Percentiles rank a stretch among this genome's conserved stretches.
phyloP scores from a whole-genome alignment of 2,329 filamentous ascomycete genomes.

The Podosphaera fusca region DNA sequence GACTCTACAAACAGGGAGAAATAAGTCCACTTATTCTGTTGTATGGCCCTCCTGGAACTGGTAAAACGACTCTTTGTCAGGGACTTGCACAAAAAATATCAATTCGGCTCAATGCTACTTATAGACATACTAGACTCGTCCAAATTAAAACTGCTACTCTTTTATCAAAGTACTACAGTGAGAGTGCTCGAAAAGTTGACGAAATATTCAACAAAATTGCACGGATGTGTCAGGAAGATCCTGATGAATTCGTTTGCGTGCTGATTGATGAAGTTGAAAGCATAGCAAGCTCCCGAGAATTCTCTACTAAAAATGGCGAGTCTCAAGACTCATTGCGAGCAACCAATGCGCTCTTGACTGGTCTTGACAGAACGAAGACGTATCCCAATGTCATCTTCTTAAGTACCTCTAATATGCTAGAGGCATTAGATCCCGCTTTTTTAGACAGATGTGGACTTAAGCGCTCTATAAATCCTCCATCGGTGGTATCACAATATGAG shows the following conservation, averaged over 20 bases:
- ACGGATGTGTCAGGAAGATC: conserved; percentile 8
- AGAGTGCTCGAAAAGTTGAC: conserved; percentile 21
- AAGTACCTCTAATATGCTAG: conserved; percentile 14
- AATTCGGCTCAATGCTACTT: conserved; percentile 20
- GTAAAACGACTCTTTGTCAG: conserved; percentile 90
- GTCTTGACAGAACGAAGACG: conserved; percentile 10
- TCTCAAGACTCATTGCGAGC: conserved; percentile 14
- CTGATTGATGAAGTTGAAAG: conserved; percentile 17
- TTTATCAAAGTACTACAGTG: conserved; percentile 25
- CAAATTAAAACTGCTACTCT: conserved; percentile 23
- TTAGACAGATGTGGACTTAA: conserved; percentile 12
- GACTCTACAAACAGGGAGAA: conserved; percentile 67
- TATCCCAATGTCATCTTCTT: conserved; percentile 13
- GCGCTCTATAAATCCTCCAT: conserved; percentile 8
- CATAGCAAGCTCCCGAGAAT: conserved; percentile 13
- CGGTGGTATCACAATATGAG: conserved; percentile 10
- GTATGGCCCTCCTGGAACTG: conserved; percentile 70
- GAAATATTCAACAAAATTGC: conserved; percentile 21
- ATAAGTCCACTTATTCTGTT: conserved; percentile 78
- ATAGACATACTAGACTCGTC: conserved; percentile 18
- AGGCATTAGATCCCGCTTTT: conserved; percentile 14
- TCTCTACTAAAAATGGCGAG: conserved; percentile 9
- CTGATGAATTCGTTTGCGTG: conserved; percentile 11
- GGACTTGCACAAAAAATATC: conserved; percentile 48
- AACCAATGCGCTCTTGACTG: conserved; percentile 16